Percentiles rank a stretch among this genome's conserved stretches.
phyloP scores from a whole-genome alignment of 2,329 filamentous ascomycete species.

The Colletotrichum limetticola region DNA sequence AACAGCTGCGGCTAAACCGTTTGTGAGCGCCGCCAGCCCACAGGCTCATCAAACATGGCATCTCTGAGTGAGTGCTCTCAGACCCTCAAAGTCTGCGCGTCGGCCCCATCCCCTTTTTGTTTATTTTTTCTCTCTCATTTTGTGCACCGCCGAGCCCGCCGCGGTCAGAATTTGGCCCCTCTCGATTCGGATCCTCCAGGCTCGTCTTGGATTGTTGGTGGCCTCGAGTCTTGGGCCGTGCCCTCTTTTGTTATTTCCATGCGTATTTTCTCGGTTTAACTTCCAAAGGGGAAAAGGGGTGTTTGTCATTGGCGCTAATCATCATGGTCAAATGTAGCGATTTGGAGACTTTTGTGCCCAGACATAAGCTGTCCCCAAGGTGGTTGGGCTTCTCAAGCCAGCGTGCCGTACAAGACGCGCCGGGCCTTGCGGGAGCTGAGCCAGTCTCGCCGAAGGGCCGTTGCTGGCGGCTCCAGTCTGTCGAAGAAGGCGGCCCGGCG shows the following conservation, averaged over 20 bases:
- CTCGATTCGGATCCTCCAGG: background rate
- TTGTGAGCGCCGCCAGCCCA: slow-evolving; percentile 25
- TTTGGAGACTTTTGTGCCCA: slow-evolving; percentile 5
- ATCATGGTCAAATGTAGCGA: slow-evolving; percentile 2
- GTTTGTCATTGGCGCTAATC: background rate
- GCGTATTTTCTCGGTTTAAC: background rate
- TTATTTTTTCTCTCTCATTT: background rate
- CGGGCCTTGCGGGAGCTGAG: background rate
- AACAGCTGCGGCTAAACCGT: slow-evolving; percentile 26
- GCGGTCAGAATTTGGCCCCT: background rate
- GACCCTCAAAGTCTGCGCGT: slow-evolving; percentile 13
- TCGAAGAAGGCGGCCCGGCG: background rate
- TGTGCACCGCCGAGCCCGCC: background rate
- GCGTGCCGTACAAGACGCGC: background rate
- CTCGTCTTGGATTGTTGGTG: background rate
- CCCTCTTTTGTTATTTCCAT: slow-evolving; percentile 2
- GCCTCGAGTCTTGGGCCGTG: background rate
- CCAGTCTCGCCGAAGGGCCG: background rate
- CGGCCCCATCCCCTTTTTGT: background rate
- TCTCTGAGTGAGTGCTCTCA: slow-evolving; percentile 28
- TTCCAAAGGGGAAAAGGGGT: background rate
- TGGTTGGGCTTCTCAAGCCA: background rate
- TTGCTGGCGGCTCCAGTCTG: background rate
- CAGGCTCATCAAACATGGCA: slow-evolving; percentile 27
- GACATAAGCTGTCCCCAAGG: background rate